phyloP scores from a whole-genome alignment of 139 green algal species.

The Spirogloea muscicola region DNA sequence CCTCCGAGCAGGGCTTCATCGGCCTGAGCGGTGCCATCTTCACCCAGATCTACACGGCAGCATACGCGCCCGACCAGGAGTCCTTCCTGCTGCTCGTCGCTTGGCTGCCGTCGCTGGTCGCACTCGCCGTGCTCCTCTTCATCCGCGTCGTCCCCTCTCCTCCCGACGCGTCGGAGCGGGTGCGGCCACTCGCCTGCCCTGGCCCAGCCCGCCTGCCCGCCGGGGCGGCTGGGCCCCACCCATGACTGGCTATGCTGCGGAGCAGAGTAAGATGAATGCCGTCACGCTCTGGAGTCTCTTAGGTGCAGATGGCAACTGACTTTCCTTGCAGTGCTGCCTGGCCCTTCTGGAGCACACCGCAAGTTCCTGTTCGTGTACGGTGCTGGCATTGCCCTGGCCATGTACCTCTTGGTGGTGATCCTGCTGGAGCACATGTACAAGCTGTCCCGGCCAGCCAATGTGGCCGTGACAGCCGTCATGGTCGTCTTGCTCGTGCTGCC shows the following conservation, averaged over 20 bases:
- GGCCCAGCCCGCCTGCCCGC: too few species aligned
- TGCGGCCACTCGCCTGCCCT: too few species aligned
- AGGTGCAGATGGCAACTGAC: too few species aligned
- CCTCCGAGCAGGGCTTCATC: constrained; percentile 49
- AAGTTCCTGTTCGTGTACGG: constrained; percentile 21
- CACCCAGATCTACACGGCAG: constrained; percentile 39
- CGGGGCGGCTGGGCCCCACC: too few species aligned
- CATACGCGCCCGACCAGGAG: constrained; percentile 37
- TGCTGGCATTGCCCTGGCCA: constrained; percentile 7
- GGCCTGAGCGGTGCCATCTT: constrained; percentile 52
- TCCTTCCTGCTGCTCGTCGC: constrained; percentile 28
- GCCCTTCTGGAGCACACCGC: too few species aligned
- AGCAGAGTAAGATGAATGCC: too few species aligned
- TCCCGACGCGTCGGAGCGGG: neutral
- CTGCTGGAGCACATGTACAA: constrained; percentile 14
- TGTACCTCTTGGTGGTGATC: constrained; percentile 38
- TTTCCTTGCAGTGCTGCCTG: too few species aligned
- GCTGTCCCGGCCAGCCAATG: constrained; percentile 1
- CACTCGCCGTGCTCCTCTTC: constrained; percentile 21
- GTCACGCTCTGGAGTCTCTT: too few species aligned
- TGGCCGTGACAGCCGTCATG: neutral
- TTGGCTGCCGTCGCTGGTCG: constrained; percentile 27
- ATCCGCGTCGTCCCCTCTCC: constrained; percentile 16
- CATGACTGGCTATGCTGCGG: too few species aligned
- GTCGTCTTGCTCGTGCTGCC: constrained; percentile 8